Evolutionary conservation across 1,284 basidiomycete species (phyloP).

Genomic region (Tilletia setariae): DNA sequence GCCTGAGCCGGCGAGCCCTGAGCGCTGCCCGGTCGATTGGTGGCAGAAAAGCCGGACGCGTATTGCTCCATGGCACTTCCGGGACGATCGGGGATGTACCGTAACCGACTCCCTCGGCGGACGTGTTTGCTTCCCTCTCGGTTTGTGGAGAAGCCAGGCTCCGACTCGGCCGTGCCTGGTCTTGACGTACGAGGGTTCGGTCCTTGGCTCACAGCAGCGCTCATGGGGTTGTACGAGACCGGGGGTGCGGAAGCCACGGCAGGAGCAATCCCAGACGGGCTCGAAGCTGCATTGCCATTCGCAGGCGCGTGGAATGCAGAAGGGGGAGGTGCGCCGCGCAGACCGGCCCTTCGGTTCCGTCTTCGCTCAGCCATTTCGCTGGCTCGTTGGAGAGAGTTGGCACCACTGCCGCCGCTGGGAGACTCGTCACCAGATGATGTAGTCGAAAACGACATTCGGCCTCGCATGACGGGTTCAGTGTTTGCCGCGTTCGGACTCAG

Average conservation of each 20-base stretch:
- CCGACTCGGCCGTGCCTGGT: background rate
- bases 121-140: background rate
- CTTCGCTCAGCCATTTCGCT: slow-evolving; percentile 11
- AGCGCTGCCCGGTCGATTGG: background rate
- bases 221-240: slow-evolving; percentile 13
- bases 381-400: slow-evolving; percentile 9
- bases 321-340: background rate
- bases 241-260: background rate
- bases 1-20: background rate
- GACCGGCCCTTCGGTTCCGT: background rate
- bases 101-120: slow-evolving; percentile 9
- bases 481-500: background rate
- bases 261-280: background rate
- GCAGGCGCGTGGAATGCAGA: slow-evolving; percentile 5
- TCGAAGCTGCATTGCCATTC: background rate
- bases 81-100: slow-evolving; percentile 8
- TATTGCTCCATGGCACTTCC: slow-evolving; percentile 11
- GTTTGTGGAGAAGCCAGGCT: background rate
- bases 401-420: slow-evolving; percentile 11
- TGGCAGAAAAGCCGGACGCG: background rate
- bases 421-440: slow-evolving; percentile 5
- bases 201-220: background rate
- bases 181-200: background rate
- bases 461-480: background rate
- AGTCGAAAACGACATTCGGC: background rate